Conservation (phyloP, 805 yeast species). For the Kuraishia piskuri region DNA sequence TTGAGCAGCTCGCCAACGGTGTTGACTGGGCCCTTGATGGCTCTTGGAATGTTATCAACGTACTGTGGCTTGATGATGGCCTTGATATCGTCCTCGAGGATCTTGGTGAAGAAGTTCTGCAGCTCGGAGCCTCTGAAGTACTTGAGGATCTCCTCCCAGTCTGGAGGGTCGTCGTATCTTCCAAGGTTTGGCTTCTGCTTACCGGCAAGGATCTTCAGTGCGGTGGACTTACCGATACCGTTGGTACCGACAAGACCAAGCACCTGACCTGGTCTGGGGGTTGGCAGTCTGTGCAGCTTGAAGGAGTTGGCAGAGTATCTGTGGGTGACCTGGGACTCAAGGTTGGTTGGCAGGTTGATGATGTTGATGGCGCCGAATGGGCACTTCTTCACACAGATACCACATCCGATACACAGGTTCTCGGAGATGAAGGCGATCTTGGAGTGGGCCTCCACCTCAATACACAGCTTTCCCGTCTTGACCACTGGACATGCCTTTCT, state of each 20-base stretch:
- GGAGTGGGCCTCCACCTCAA: slow-evolving; percentile 84
- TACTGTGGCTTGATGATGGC: slow-evolving; percentile 99
- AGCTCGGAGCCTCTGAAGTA: slow-evolving; percentile 95
- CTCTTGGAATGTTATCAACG: slow-evolving; percentile 95
- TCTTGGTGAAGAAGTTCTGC: slow-evolving; percentile 91
- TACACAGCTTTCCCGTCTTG: slow-evolving; percentile 94
- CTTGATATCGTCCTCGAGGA: slow-evolving; percentile 87
- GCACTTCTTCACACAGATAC: slow-evolving; percentile 98
- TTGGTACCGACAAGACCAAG: slow-evolving; percentile 96
- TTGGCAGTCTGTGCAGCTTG: slow-evolving; percentile 93
- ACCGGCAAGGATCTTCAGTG: slow-evolving; percentile 92
- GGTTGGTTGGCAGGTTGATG: slow-evolving; percentile 92
- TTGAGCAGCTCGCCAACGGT: slow-evolving; percentile 72
- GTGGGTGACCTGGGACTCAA: slow-evolving; percentile 89
- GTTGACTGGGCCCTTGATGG: slow-evolving; percentile 82
- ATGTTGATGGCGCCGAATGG: slow-evolving; percentile 96
- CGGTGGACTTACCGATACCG: slow-evolving; percentile 98
- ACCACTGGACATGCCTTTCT: slow-evolving; percentile 96
- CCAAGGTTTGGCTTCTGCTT: slow-evolving; percentile 97
- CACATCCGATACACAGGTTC: slow-evolving; percentile 95
- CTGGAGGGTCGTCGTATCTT: slow-evolving; percentile 90
- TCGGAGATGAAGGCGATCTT: slow-evolving; percentile 95
- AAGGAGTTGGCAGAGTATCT: slow-evolving; percentile 97
- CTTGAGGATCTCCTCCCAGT: slow-evolving; percentile 88
- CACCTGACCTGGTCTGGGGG: slow-evolving; percentile 98